phyloP scores from a whole-genome alignment of 2,329 filamentous ascomycete species.

The Aureobasidium leucospermi region DNA sequence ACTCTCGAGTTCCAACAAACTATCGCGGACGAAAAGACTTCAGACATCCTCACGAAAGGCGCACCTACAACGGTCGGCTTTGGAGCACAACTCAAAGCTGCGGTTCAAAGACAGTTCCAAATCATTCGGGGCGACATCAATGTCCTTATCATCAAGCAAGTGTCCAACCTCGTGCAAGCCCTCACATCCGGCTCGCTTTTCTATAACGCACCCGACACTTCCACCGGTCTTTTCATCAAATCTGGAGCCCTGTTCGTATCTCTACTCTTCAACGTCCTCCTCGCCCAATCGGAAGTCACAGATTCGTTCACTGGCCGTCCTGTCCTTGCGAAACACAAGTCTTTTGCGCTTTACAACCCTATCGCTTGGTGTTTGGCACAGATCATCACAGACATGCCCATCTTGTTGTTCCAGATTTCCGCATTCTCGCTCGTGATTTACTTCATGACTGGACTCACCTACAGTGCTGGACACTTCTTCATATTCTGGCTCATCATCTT shows the following conservation, averaged over 20 bases:
- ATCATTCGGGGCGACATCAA: slow-evolving; percentile 70
- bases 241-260: slow-evolving; percentile 75
- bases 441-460: slow-evolving; percentile 64
- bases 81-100: slow-evolving; percentile 66
- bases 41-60: slow-evolving; percentile 30
- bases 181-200: slow-evolving; percentile 76
- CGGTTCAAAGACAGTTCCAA: slow-evolving; percentile 71
- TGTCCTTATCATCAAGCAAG: slow-evolving; percentile 58
- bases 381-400: slow-evolving; percentile 65
- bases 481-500: slow-evolving; percentile 51
- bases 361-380: slow-evolving; percentile 78
- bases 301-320: slow-evolving; percentile 67
- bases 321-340: slow-evolving; percentile 76
- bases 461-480: slow-evolving; percentile 68
- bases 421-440: slow-evolving; percentile 70
- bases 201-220: slow-evolving; percentile 48
- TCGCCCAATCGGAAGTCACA: slow-evolving; percentile 71
- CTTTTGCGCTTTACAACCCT: slow-evolving; percentile 74
- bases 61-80: slow-evolving; percentile 77
- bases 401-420: slow-evolving; percentile 55
- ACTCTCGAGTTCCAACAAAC: not conserved
- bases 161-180: slow-evolving; percentile 68
- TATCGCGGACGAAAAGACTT: not conserved
- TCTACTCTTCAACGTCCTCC: slow-evolving; percentile 79
- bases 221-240: slow-evolving; percentile 67